Evolutionary conservation across 176 grass and related monocot genomes (phyloP).

Genomic region (Oryza glumipatula): DNA sequence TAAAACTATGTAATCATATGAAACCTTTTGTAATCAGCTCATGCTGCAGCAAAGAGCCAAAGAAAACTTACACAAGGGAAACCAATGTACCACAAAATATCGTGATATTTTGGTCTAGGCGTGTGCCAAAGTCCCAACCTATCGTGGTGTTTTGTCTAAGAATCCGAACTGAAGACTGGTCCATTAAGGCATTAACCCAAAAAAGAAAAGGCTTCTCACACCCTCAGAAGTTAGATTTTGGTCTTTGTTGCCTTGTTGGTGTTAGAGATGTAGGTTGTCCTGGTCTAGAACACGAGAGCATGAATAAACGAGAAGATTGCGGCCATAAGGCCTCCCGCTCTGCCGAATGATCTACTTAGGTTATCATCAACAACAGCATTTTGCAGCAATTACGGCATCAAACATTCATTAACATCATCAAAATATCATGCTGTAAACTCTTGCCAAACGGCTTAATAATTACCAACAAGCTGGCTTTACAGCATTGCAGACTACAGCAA

Average conservation of each 20-base stretch:
- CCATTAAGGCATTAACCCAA: neutral
- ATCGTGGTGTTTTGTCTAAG: neutral
- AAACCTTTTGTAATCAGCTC: constrained; percentile 13
- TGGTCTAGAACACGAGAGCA: neutral
- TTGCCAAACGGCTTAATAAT: neutral
- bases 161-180: neutral
- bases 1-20: neutral
- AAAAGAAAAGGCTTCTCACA: neutral
- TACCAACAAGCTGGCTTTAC: neutral
- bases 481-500: constrained; percentile 27
- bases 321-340: neutral
- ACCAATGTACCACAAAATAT: neutral
- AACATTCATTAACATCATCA: neutral
- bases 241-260: neutral
- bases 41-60: too few species aligned
- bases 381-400: neutral
- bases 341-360: neutral
- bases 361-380: neutral
- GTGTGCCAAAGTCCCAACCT: neutral
- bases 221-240: neutral
- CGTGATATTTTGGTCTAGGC: neutral
- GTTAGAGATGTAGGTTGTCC: neutral
- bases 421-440: neutral
- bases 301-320: neutral
- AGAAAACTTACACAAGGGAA: constrained; percentile 4